Percentiles rank a stretch among this genome's conserved stretches.
Evolutionary conservation across 2,329 filamentous ascomycete species (phyloP).

Genomic region (Massarina eburnea): DNA sequence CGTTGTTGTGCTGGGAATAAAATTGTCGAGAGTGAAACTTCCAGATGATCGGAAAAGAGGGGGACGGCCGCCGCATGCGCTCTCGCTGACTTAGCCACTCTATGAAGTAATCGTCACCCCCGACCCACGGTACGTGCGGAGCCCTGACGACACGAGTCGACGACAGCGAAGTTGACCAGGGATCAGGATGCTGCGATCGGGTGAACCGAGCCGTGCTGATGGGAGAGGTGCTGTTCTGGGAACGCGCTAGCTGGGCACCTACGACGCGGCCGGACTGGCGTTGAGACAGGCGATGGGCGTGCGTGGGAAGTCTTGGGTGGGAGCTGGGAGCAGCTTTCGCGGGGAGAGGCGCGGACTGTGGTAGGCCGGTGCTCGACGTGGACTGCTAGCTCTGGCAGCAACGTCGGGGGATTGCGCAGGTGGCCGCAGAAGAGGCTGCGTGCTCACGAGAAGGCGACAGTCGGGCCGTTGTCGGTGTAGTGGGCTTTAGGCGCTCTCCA

Average conservation of each 20-base stretch:
- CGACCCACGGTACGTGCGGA: constrained; percentile 11
- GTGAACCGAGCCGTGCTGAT: constrained; percentile 40
- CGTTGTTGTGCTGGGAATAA: constrained; percentile 41
- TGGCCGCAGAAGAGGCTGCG: constrained; percentile 13
- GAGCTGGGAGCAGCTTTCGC: constrained; percentile 11
- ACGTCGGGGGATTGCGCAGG: constrained; percentile 18
- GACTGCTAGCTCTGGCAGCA: not conserved
- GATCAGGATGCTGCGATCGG: constrained; percentile 20
- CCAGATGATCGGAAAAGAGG: constrained; percentile 31
- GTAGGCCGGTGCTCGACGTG: not conserved
- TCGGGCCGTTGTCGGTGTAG: constrained; percentile 36
- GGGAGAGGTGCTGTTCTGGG: constrained; percentile 33
- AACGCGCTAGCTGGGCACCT: constrained; percentile 17
- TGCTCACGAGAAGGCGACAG: constrained; percentile 13
- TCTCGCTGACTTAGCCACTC: constrained; percentile 35
- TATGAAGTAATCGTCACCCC: constrained; percentile 41
- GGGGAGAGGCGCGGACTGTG: constrained; percentile 2
- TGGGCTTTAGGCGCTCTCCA: constrained; percentile 10
- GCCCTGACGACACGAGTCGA: constrained; percentile 22
- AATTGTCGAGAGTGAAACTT: too few relatives aligned
- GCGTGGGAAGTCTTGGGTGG: constrained; percentile 20
- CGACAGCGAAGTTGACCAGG: constrained; percentile 1
- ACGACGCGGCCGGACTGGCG: constrained; percentile 27
- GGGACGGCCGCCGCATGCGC: constrained; percentile 32
- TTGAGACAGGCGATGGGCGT: constrained; percentile 12